A percentile compares a stretch with the other conserved stretches of the same genome.
Evolutionary conservation across 495 filamentous ascomycete species (phyloP).

Genomic region (Chlorociboria aeruginascens): DNA sequence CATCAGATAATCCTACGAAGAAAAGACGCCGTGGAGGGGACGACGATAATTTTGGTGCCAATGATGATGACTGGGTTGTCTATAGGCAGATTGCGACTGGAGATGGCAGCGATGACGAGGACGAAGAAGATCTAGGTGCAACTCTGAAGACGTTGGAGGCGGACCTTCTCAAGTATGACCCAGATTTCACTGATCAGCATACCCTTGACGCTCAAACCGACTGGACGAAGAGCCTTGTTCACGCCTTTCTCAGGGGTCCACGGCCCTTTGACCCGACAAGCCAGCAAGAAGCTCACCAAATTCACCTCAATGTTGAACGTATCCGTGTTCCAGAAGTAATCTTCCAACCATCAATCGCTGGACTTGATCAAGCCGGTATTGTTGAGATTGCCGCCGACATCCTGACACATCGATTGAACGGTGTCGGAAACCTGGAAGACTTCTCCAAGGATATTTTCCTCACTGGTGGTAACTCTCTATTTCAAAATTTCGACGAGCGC

Average conservation of each 20-base stretch:
- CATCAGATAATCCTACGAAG: conserved; percentile 74
- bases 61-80: conserved; percentile 95
- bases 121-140: conserved; percentile 71
- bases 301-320: conserved; percentile 93
- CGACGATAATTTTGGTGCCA: conserved; percentile 92
- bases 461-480: conserved; percentile 86
- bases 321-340: conserved; percentile 93
- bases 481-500: conserved; percentile 76
- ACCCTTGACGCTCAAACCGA: conserved; percentile 85
- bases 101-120: conserved; percentile 52
- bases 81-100: conserved; percentile 84
- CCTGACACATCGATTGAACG: conserved; percentile 60
- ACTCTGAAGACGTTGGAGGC: conserved; percentile 65
- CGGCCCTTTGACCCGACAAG: conserved; percentile 73
- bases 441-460: conserved; percentile 82
- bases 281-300: conserved; percentile 70
- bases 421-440: conserved; percentile 40
- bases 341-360: conserved; percentile 87
- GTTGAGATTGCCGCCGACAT: conserved; percentile 84
- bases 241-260: conserved; percentile 80
- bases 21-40: conserved; percentile 60
- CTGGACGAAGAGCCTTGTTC: conserved; percentile 83
- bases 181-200: conserved; percentile 76
- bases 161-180: conserved; percentile 76
- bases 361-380: conserved; percentile 87